A percentile compares a stretch with the other conserved stretches of the same genome.
These are phyloP conservation scores for Trichoderma sp. DNA, from an alignment of 2,329 filamentous ascomycete genomes.

Conservation along the genomic window DNA sequence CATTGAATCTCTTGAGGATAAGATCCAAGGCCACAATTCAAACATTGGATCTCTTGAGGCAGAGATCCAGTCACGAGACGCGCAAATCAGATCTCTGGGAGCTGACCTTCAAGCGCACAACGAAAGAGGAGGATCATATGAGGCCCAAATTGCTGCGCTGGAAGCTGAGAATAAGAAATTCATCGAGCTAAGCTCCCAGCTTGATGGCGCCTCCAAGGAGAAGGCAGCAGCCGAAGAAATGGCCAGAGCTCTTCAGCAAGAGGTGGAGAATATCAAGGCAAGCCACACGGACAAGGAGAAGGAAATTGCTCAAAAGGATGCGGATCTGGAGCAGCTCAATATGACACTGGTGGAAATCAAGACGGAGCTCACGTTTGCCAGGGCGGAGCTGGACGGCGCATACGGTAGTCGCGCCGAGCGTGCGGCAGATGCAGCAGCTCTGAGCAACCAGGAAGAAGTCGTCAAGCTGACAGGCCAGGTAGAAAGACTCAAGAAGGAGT, in stretches of 20 bases:
- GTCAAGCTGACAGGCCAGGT: constrained; percentile 48
- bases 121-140: constrained; percentile 42
- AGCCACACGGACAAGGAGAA: constrained; percentile 38
- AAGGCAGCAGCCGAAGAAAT: constrained; percentile 31
- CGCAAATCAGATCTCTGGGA: constrained; percentile 37
- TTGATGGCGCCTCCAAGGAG: constrained; percentile 32
- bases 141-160: constrained; percentile 25
- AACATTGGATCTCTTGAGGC: constrained; percentile 45
- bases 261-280: constrained; percentile 24
- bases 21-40: constrained; percentile 44
- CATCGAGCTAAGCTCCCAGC: constrained; percentile 32
- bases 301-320: constrained; percentile 48
- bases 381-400: constrained; percentile 61
- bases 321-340: constrained; percentile 51
- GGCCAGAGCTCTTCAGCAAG: constrained; percentile 29
- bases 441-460: constrained; percentile 48
- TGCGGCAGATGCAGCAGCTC: constrained; percentile 55
- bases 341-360: constrained; percentile 57
- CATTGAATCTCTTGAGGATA: constrained; percentile 37
- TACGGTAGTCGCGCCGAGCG: constrained; percentile 60
- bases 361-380: constrained; percentile 59
- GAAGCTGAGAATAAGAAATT: constrained; percentile 26
- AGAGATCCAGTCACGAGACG: constrained; percentile 36
- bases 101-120: constrained; percentile 41
- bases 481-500: constrained; percentile 50